Evolutionary conservation across 2,329 filamentous ascomycete genomes (phyloP), one percentile per base, ranked within the genome.

Genomic region (Calcarisporium arbuscula): DNA sequence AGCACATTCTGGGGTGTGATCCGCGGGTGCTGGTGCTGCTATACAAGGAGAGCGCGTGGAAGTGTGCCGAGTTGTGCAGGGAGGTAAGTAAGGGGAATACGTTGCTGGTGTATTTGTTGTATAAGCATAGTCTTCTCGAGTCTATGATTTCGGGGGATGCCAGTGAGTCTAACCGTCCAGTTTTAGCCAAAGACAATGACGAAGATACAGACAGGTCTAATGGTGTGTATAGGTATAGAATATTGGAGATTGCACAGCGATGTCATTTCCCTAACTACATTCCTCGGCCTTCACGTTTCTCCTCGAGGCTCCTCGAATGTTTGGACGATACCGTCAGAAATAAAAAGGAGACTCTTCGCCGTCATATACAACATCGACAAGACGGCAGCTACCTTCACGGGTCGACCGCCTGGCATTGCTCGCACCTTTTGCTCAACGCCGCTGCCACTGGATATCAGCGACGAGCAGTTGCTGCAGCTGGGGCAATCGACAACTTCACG

Each of bases 351-450:
- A n/a, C 19, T 59, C 7, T 56, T 57, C 19, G 47, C 52, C 19
- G 38, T 50, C 28, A 30, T 55, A 11, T 58, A 53, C 33, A 46
- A 45, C 10, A 43, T 54, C 26, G 57, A 60, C 28, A 62, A 62
- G 43, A 45, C 53, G 1, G 39, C 60, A 5, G 57, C 58, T 11
- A 54, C 58, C 4, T 60, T 66, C 26, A 62, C 60, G 1, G 62
- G 61, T 3, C 44, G 61, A 8, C 61, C 61, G 5, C 62, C 60
- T 0, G 45, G 61, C 4, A 39, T 65, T 19, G 54, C 53, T 25
- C 50, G 50, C 12, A 45, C 48, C 3, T 65, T 58, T 36, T 43
- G 53, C 8, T 58, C 57, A 3, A 60, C 61, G 12, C 57, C 60
- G 5, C 42, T 59, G 9, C 61, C 60, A 2, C 46, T 64, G 7